Evolutionary conservation across 225 moss, liverwort and hornwort species (phyloP).

Genomic region (Bryum argenteum): DNA sequence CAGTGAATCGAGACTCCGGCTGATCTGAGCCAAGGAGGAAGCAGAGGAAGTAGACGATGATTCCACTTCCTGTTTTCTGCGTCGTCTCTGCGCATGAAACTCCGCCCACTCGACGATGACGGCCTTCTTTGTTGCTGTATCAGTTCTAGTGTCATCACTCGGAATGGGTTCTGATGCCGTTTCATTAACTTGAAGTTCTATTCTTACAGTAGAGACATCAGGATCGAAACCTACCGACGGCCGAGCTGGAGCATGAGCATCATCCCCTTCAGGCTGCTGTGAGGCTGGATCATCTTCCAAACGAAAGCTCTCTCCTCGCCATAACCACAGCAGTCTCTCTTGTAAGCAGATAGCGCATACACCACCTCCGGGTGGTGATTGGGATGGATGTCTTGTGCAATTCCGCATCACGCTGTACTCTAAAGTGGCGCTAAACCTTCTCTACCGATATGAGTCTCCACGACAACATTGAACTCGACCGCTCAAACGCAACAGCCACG

Average conservation of each 20-base stretch:
- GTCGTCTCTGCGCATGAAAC: slow-evolving; percentile 32
- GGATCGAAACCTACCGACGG: neutral
- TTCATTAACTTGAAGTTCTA: neutral
- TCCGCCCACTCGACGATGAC: slow-evolving; percentile 41
- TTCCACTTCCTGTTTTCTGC: neutral
- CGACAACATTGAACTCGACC: slow-evolving; percentile 3
- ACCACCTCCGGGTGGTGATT: slow-evolving; percentile 33
- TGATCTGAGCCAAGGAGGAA: neutral
- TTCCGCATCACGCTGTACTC: slow-evolving; percentile 35
- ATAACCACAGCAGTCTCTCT: slow-evolving; percentile 34
- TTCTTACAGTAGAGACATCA: neutral
- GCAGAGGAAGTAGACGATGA: neutral
- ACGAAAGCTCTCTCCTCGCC: slow-evolving; percentile 33
- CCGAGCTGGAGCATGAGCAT: neutral
- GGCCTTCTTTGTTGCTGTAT: neutral
- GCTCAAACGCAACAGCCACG: neutral
- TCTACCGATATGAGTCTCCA: neutral
- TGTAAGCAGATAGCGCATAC: slow-evolving; percentile 47
- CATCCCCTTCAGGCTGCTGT: neutral
- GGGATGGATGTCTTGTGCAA: slow-evolving; percentile 33
- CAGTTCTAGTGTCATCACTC: neutral
- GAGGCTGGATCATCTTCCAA: neutral
- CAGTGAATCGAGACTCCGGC: slow-evolving; percentile 27
- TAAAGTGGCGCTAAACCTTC: neutral
- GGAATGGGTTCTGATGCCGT: slow-evolving; percentile 12